Evolutionary conservation across 495 filamentous ascomycete species (phyloP), one percentile per base, ranked within the genome.

Genomic region (Xylaria telfairii): DNA sequence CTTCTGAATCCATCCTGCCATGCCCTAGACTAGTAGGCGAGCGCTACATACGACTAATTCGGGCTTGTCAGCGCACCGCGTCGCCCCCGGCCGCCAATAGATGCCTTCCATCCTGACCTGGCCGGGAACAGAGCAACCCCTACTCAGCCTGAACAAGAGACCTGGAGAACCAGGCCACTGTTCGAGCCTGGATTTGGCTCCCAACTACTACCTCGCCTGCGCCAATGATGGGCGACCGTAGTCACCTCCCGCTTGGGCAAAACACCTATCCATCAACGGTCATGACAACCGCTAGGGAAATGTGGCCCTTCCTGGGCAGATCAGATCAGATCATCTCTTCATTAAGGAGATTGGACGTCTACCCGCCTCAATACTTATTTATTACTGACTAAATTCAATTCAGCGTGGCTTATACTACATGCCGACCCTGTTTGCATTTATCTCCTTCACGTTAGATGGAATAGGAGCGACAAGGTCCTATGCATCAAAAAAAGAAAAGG

Each of bases 1-100:
- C 74, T 75, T 75, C 71, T 76, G 64, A 65, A 76, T 74, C 76
- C 69, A 76, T 76, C 72, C 34, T 74, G 68, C 67, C 67, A 34
- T 65, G 59, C 42, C 57, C 67, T 70, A 56, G 47, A 63, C 57
- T 72, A 49, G 61, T 56, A 73, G 63, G 69, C 69, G 66, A 75
- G 37, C 46, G 56, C 70, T 41, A 71, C 62, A 71, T 49, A 54
- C 53, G 41, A 65, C 57, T 39, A 26, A 39, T 62, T 34, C 67
- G n/a, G 59, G 67, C 62, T 60, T 26, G 62, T 66, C 69, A 59
- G 66, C 66, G 54, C 62, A 59, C 26, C 41, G 39, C 53, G 30
- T 28, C 24, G 30, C 37, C 44, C 32, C 59, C 28, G 32, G 15
- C 67, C 28, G 41, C 67, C 67, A 69, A 69, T 69, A 46, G 67